Percentiles rank a stretch among this genome's conserved stretches.
Evolutionary conservation across 305 asterid species (phyloP).

Genomic region (Fraxinus greggii): DNA sequence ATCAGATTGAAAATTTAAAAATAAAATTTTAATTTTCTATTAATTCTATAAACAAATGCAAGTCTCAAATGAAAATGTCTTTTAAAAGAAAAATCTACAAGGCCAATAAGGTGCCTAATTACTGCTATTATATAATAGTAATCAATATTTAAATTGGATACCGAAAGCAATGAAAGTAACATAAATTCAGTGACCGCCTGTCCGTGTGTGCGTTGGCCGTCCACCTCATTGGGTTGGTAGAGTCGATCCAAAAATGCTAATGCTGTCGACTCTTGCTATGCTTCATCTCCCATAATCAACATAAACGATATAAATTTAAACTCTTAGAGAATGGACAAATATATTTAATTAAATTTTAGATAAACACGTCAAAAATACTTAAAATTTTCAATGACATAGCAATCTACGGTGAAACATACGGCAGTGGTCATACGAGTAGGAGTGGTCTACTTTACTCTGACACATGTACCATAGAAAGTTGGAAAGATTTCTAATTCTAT

Average conservation of each 20-base stretch:
- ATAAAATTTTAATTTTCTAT: not conserved
- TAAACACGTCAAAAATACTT: not conserved
- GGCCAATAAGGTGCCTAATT: not conserved
- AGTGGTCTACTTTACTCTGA: conserved; percentile 32
- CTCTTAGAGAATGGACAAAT: not conserved
- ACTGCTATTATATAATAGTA: not conserved
- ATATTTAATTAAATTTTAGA: not conserved
- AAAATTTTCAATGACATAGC: not conserved
- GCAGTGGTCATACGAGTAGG: not conserved
- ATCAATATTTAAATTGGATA: not conserved
- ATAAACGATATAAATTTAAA: no score
- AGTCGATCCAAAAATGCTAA: not conserved
- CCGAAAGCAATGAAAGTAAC: not conserved
- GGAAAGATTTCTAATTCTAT: conserved; percentile 9
- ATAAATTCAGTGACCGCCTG: not conserved
- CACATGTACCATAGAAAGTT: conserved; percentile 20
- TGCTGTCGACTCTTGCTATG: not conserved
- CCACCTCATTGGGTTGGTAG: not conserved
- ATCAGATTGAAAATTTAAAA: not conserved
- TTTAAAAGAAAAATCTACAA: not conserved
- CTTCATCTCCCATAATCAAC: not conserved
- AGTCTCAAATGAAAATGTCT: not conserved
- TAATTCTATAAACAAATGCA: not conserved
- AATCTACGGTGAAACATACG: conserved; percentile 9
- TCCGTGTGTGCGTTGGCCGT: not conserved